Evolutionary conservation across 192 early-diverging fungal genomes (phyloP).

Genomic region (Cetraspora pellucida): DNA sequence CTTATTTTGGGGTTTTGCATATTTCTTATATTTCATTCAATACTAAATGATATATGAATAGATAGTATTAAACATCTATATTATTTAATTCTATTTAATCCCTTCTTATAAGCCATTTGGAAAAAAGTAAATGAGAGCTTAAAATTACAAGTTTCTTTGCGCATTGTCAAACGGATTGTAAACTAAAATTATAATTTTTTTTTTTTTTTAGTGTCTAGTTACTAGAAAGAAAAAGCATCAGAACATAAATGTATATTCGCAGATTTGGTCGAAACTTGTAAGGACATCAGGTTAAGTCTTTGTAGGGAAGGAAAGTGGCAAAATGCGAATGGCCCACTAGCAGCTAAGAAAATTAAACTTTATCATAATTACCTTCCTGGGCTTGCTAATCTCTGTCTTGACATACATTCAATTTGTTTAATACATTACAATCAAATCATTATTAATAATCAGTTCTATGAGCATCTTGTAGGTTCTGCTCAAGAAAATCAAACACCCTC

Average conservation of each 20-base stretch:
- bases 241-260: neutral
- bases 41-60: constrained; percentile 5
- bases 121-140: neutral
- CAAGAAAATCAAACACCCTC: neutral
- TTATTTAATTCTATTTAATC: constrained; percentile 1
- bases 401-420: neutral
- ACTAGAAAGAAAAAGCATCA: neutral
- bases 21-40: too few relatives aligned
- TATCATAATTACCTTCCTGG: neutral
- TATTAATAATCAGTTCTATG: constrained; percentile 8
- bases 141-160: neutral
- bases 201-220: constrained; percentile 3
- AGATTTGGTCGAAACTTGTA: neutral
- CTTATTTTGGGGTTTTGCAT: too few relatives aligned
- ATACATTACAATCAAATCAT: neutral
- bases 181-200: neutral
- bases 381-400: constrained; percentile 3
- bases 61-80: neutral
- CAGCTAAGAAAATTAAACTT: neutral
- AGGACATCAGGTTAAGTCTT: too few relatives aligned
- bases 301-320: neutral
- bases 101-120: neutral
- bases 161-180: neutral
- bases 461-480: neutral
- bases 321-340: neutral